Base-by-base conservation (phyloP, 331 rosid species). In the Dryas integrifolia region DNA sequence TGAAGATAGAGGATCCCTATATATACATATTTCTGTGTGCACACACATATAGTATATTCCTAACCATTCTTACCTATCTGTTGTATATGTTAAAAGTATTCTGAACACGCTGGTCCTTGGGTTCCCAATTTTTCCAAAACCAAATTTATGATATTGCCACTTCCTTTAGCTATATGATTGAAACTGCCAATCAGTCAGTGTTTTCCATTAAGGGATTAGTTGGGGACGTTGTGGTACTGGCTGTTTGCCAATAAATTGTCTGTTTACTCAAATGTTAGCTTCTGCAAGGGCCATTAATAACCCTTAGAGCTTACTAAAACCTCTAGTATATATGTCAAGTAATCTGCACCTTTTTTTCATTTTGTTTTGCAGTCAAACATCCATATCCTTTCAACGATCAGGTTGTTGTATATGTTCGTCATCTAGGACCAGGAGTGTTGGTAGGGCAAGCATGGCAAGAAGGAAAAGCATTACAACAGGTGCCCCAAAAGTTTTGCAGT, bases 371-470 rank as follows among this genome's bases (percentile, higher is more conserved):
- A 88, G 98, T 65, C 47, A 88, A 79, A 72, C 98, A 90, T 82
- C 88, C 67, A 5, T 87, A 88, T 75, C 97, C 98, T 63, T 86
- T 92, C 86, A 82, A 85, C 76, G 91, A 90, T 76, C 94, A 87
- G 60, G 66, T 90, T 76, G 85, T 92, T 44, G 78, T 90, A 50
- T 92, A 93, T 41, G 77, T 89, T 67, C 94, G 91, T 39, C 50
- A 74, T 79, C 63, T 93, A 44, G 97, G 92, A 57, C 96, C 96
- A 0, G 94, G 96, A 50, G 89, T 92, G 71, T 82, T 74, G 2
- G 86, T 90, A 26, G 97, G 88, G 66, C 98, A 92, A 80, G 97
- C 93, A 68, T 92, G 98, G 98, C 97, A 92, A 70, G 98, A 92
- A 76, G 98, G 98, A 64, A 87, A 67, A 3, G 81, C 83, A 16